Conservation (phyloP, 1,284 basidiomycete species). For the Tremellales sp. region DNA sequence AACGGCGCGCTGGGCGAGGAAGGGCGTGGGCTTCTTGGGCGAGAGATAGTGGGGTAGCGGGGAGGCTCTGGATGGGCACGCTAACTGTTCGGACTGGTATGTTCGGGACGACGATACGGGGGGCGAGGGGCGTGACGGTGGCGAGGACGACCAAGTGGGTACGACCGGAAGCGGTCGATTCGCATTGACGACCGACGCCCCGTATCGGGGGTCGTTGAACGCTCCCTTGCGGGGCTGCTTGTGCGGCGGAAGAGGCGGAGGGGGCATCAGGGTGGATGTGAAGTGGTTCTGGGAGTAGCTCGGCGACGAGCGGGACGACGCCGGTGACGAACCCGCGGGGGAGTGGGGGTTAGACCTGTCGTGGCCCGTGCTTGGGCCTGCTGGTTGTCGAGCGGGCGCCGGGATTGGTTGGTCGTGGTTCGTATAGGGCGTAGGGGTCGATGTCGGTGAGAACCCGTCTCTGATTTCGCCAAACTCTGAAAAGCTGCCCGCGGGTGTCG, state of each 20-base stretch:
- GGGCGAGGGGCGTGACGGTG: neutral
- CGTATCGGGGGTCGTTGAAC: slow-evolving; percentile 14
- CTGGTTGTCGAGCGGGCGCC: neutral
- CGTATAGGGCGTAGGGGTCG: neutral
- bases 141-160: slow-evolving; percentile 10
- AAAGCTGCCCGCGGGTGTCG: slow-evolving; percentile 8
- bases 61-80: neutral
- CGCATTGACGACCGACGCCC: slow-evolving; percentile 4
- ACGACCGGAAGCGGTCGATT: slow-evolving; percentile 18
- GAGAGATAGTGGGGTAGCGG: neutral
- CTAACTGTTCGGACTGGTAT: neutral
- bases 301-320: neutral
- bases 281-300: neutral
- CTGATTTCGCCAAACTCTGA: slow-evolving; percentile 2
- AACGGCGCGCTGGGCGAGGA: neutral
- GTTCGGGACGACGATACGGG: neutral
- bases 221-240: neutral
- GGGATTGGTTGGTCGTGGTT: neutral
- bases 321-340: neutral
- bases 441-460: neutral
- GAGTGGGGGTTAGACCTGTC: neutral
- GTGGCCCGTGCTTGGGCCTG: neutral
- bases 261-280: neutral
- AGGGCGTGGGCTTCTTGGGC: neutral
- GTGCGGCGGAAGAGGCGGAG: neutral